Percentiles rank a stretch among this genome's conserved stretches.
Evolutionary conservation across 352 stramenopile species (phyloP).

Genomic region (Thalassiosira sp.): DNA sequence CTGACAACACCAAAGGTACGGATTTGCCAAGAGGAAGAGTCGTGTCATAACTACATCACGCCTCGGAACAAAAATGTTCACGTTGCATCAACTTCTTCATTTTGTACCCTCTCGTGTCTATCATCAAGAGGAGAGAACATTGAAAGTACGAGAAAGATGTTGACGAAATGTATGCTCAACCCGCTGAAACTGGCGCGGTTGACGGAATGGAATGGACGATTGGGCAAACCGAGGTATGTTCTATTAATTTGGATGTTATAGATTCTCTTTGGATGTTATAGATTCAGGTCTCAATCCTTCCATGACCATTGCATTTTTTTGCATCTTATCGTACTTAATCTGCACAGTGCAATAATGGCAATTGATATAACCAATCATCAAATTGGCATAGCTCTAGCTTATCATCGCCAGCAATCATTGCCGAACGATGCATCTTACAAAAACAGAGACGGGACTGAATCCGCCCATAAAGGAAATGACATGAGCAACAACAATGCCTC

Average conservation of each 20-base stretch:
- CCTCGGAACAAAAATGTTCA: no score
- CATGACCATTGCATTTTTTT: not conserved
- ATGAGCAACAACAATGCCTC: not conserved
- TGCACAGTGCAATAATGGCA: conserved; percentile 32
- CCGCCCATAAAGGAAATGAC: no score
- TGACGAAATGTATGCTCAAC: conserved; percentile 37
- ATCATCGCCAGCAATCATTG: conserved; percentile 35
- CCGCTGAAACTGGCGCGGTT: conserved; percentile 33
- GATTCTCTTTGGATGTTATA: no score
- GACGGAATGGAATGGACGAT: conserved; percentile 31
- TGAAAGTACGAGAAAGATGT: conserved; percentile 17
- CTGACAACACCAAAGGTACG: no score
- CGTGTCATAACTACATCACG: no score
- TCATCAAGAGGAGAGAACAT: not conserved
- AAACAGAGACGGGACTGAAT: not conserved
- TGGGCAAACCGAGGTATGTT: conserved; percentile 37
- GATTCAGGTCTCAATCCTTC: no score
- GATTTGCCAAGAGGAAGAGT: no score
- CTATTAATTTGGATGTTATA: not conserved
- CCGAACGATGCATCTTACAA: not conserved
- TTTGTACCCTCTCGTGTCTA: no score
- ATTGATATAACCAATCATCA: conserved; percentile 43
- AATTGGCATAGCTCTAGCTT: conserved; percentile 38
- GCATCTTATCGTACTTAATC: not conserved
- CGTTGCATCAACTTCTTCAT: no score